A percentile compares a stretch with the other conserved stretches of the same genome.
phyloP scores from a whole-genome alignment of 2,329 filamentous ascomycete genomes.

The Penicillium polonicum region DNA sequence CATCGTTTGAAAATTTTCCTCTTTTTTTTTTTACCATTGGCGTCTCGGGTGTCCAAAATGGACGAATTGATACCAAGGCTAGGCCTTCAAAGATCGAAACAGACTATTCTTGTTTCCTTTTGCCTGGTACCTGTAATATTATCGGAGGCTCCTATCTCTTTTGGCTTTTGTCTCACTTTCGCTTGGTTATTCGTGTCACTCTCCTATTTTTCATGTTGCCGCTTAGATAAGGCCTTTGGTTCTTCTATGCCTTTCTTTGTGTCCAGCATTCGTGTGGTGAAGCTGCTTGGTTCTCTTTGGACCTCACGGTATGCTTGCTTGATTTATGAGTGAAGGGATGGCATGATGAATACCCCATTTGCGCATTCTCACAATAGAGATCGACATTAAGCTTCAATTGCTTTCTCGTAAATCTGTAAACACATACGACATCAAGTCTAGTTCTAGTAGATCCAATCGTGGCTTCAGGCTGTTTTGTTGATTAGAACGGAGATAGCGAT shows the following conservation, averaged over 20 bases:
- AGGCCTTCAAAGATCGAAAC: constrained; percentile 14
- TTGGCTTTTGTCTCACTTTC: constrained; percentile 11
- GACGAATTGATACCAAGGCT: constrained; percentile 16
- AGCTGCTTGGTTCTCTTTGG: constrained; percentile 3
- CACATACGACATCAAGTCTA: neutral
- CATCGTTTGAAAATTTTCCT: constrained; percentile 7
- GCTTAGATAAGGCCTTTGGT: constrained; percentile 12
- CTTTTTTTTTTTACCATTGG: constrained; percentile 21
- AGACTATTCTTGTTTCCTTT: constrained; percentile 7
- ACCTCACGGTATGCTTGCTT: constrained; percentile 2
- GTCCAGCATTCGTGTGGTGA: constrained; percentile 9
- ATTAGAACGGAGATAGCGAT: constrained; percentile 12
- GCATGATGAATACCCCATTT: constrained; percentile 23
- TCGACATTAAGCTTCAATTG: constrained; percentile 9
- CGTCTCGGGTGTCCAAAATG: constrained; percentile 32
- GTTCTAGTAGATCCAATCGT: neutral
- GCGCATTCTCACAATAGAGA: constrained; percentile 25
- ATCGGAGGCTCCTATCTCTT: constrained; percentile 20
- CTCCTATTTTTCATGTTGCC: constrained; percentile 8
- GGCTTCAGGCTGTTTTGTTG: neutral
- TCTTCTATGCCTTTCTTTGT: constrained; percentile 8
- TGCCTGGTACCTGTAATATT: constrained; percentile 38
- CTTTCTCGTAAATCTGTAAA: neutral
- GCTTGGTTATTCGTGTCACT: constrained; percentile 11
- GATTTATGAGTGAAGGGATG: constrained; percentile 13